phyloP scores from a whole-genome alignment of 2,329 filamentous ascomycete genomes.

The Tolypocladium tundrense region DNA sequence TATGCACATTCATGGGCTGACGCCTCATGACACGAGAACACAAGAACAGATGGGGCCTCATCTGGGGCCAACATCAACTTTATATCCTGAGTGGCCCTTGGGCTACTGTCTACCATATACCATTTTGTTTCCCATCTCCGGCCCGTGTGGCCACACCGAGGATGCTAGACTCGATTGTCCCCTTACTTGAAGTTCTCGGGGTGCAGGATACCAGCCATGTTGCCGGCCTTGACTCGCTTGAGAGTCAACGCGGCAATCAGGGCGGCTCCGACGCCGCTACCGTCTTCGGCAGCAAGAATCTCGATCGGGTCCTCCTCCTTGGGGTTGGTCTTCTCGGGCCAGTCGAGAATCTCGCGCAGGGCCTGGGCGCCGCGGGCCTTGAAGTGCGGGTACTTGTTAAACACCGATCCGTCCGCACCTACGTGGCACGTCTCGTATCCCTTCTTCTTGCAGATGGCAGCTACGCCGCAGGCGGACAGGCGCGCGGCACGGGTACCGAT shows the following conservation, averaged over 20 bases:
- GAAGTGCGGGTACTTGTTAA: conserved; percentile 99
- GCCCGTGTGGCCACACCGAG: conserved; percentile 1
- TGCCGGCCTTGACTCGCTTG: conserved; percentile 53
- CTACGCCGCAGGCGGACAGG: conserved; percentile 87
- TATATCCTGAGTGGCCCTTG: not conserved
- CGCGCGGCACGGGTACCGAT: conserved; percentile 92
- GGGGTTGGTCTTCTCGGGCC: conserved; percentile 57
- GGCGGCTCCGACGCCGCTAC: conserved; percentile 91
- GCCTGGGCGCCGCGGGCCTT: conserved; percentile 84
- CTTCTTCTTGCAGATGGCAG: conserved; percentile 97
- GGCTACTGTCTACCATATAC: conserved; percentile 10
- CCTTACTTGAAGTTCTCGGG: conserved; percentile 47
- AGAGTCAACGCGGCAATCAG: conserved; percentile 72
- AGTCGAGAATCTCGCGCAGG: conserved; percentile 90
- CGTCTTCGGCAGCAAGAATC: conserved; percentile 85
- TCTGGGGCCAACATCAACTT: not conserved
- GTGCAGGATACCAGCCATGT: conserved; percentile 53
- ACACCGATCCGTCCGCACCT: conserved; percentile 92
- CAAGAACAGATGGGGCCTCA: not conserved
- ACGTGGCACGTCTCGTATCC: conserved; percentile 80
- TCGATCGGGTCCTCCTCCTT: conserved; percentile 80
- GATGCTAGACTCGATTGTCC: not conserved
- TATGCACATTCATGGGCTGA: conserved; percentile 63
- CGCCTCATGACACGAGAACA: not conserved
- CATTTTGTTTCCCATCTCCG: conserved; percentile 12